Evolutionary conservation across 345 rosid genomes (phyloP), one percentile per base, ranked within the genome.

Genomic region (Pseudoturritis turrita): DNA sequence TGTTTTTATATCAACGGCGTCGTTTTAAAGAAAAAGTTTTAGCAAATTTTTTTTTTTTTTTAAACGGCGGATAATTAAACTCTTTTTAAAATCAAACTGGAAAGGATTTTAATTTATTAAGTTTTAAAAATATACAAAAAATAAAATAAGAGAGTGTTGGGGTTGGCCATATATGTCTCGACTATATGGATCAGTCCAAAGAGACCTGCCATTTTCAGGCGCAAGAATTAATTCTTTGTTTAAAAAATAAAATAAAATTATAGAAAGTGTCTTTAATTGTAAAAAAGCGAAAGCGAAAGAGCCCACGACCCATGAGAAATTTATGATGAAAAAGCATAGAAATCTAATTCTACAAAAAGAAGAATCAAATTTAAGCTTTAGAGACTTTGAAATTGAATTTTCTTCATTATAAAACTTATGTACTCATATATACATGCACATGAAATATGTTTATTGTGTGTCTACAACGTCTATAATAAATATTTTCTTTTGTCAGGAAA

Each of bases 321-420:
- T 4, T 33, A 45, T 37, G 2, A 71, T 44, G 19, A 60, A 71
- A 50, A 50, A 54, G 44, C 44, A 61, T 10, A 10, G 19, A 71
- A 37, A 70, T 49, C 59, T 49, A 25, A 5, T 47, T 26, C 39
- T 61, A 26, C 31, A 50, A 40, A n/a, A 71, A 71, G 52, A 35
- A 11, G 61, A 50, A 71, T 61, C 68, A 43, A 50, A 60, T 49
- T 28, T 50, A 50, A 14, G 68, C 61, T 71, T 49, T 54, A 8
- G 0, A 68, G 52, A 68, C 41, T 41, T 70, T 39, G 52, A 71
- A 50, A 9, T 61, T 10, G 68, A 60, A 39, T 70, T 70, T 28
- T 46, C 57, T 59, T 70, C 40, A 37, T 51, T 26, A 17, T 14
- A 21, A 9, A 65, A 35, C 15, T 12, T 8, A 26, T 15, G 3